Base-by-base conservation (phyloP, 129 eudicot genomes). In the Chrysanthemum makinoi region DNA sequence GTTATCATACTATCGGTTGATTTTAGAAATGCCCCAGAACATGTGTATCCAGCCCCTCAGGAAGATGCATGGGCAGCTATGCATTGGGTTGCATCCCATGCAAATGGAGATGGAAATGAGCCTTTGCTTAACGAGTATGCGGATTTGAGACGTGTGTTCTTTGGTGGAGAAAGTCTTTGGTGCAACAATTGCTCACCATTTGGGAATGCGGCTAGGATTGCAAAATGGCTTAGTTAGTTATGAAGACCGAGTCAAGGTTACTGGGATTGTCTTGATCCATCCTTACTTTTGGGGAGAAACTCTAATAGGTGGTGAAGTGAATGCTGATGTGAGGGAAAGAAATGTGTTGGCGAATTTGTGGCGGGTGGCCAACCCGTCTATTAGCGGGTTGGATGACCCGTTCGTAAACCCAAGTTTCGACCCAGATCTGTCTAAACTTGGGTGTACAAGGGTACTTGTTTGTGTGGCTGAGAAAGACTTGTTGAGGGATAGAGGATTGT, bases 401-500 rank as follows among this genome's bases (percentile, higher is more conserved):
- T 9, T 61, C 0, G 15, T 61, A 12, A 61, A 61, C 46, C 65
- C 65, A 39, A 18, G 46, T 26, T 26, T 2, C 10, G 65, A 61
- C 15, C 0, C 18, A 1, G 30, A 61, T 61, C 30, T 61, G 4
- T 26, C 39, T 19, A 61, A 61, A 13, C 6, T 61, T 13, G 65
- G 65, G 39, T 11, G 65, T 26, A 61, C 28, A 61, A 61, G 65
- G 17, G 65, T 61, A 14, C 65, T 61, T 61, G 65, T 61, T 61
- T 61, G 46, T 61, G 65, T 61, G 46, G 65, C 65, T 26, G 65
- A 20, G 30, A 61, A 61, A 5, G 65, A 61, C 30, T 61, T 61
- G 65, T 61, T 61, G 43, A 61, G 65, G 65, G 65, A 61, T 61
- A 61, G 65, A 61, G 65, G 65, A 61, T 61, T 35, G 46, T 22